Conservation (phyloP, 2,329 filamentous ascomycete genomes). For the Zymoseptoria ardabiliae region DNA sequence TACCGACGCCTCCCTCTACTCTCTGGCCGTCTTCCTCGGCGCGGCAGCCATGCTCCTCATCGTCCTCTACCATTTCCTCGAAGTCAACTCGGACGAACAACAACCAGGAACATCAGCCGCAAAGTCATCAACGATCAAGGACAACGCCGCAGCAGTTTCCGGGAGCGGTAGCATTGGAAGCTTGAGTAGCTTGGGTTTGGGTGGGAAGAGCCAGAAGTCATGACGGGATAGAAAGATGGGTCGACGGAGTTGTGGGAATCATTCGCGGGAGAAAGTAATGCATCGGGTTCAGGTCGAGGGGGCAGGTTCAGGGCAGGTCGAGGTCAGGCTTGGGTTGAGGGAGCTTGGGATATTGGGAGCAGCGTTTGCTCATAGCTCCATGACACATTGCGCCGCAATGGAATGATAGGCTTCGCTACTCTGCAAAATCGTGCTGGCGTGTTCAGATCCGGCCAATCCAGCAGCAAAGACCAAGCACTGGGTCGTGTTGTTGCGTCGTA, state of each 20-base stretch:
- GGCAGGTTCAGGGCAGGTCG: no score
- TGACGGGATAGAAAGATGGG: neutral
- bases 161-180: neutral
- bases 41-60: constrained; percentile 85
- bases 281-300: neutral
- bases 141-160: constrained; percentile 1
- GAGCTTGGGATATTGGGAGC: neutral
- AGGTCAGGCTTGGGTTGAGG: neutral
- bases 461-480: constrained; percentile 92
- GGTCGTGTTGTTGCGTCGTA: constrained; percentile 79
- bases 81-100: constrained; percentile 66
- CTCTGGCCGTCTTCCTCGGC: constrained; percentile 87
- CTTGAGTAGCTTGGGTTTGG: neutral
- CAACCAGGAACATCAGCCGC: neutral
- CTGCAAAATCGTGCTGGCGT: constrained; percentile 94
- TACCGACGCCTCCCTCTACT: constrained; percentile 84
- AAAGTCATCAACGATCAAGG: constrained; percentile 4
- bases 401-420: constrained; percentile 97
- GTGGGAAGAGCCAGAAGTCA: neutral
- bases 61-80: constrained; percentile 90
- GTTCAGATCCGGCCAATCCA: constrained; percentile 92
- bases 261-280: neutral
- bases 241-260: neutral
- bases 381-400: constrained; percentile 29
- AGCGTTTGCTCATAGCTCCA: no score